A percentile compares a stretch with the other conserved stretches of the same genome.
Conservation (phyloP, 2,329 filamentous ascomycete species). For the Decorospora gaudefroyi region DNA sequence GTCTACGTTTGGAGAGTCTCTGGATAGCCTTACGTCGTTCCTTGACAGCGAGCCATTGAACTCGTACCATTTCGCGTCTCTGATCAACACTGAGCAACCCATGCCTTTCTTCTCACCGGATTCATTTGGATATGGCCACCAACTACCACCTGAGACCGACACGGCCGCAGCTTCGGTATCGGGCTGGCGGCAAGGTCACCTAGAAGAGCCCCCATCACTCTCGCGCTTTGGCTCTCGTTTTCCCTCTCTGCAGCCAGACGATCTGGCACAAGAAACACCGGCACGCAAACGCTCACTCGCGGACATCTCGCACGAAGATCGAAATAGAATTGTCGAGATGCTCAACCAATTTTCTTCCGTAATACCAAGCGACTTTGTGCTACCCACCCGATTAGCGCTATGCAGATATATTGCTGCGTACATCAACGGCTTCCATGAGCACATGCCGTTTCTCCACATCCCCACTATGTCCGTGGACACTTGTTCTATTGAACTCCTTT, state of each 20-base stretch:
- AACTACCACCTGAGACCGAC: conserved; percentile 24
- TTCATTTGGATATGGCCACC: conserved; percentile 40
- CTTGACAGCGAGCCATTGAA: conserved; percentile 47
- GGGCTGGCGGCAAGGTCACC: conserved; percentile 21
- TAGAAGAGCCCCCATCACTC: conserved; percentile 39
- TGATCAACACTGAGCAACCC: conserved; percentile 50
- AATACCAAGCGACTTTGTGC: conserved; percentile 65
- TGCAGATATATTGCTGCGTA: conserved; percentile 72
- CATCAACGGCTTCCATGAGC: conserved; percentile 66
- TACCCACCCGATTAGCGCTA: conserved; percentile 70
- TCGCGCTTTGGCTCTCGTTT: conserved; percentile 49
- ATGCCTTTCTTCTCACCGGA: conserved; percentile 52
- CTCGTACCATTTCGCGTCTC: conserved; percentile 48
- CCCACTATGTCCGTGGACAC: conserved; percentile 67
- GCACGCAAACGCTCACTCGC: conserved; percentile 30
- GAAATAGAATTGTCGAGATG: conserved; percentile 58
- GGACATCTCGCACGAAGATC: conserved; percentile 43
- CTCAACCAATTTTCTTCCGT: conserved; percentile 65
- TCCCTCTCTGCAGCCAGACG: conserved; percentile 48
- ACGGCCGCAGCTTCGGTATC: conserved; percentile 8
- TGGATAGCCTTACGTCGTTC: conserved; percentile 48
- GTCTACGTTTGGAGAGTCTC: conserved; percentile 36
- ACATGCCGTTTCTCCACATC: conserved; percentile 67
- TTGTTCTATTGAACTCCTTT: conserved; percentile 68
- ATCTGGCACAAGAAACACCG: conserved; percentile 23